Evolutionary conservation across 1,284 basidiomycete species (phyloP).

Genomic region (Pyrrhoderma lamaoense): DNA sequence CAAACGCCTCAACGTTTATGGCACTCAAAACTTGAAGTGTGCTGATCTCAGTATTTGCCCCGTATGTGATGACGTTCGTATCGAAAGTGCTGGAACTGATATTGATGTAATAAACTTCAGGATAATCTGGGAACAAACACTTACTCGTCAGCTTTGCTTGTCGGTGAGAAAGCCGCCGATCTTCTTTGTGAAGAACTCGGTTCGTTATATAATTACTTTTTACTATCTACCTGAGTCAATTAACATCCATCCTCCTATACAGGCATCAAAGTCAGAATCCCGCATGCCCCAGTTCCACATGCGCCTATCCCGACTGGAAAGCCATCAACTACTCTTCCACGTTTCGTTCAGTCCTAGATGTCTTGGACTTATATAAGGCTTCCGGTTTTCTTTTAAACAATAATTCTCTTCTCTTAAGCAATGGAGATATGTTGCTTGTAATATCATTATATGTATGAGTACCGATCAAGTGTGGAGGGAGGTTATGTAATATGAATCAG

Average conservation of each 20-base stretch:
- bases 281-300: slow-evolving; percentile 65
- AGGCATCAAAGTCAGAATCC: slow-evolving; percentile 55
- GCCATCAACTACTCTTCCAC: slow-evolving; percentile 37
- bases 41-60: slow-evolving; percentile 65
- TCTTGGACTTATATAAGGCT: background rate
- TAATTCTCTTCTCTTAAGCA: background rate
- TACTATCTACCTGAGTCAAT: background rate
- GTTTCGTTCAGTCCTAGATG: slow-evolving; percentile 6
- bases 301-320: slow-evolving; percentile 52
- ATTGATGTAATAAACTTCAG: slow-evolving; percentile 25
- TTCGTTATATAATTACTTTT: slow-evolving; percentile 24
- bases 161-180: slow-evolving; percentile 62
- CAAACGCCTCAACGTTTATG: slow-evolving; percentile 62
- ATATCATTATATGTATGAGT: too few relatives aligned
- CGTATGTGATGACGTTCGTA: slow-evolving; percentile 30
- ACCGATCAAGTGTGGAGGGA: too few relatives aligned
- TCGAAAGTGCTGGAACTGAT: background rate
- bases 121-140: slow-evolving; percentile 69
- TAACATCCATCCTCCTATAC: background rate
- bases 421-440: too few relatives aligned
- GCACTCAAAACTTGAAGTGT: slow-evolving; percentile 62
- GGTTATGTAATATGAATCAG: too few relatives aligned
- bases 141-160: slow-evolving; percentile 59
- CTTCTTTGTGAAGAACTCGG: slow-evolving; percentile 60
- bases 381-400: background rate